A percentile compares a stretch with the other conserved stretches of the same genome.
phyloP scores from a whole-genome alignment of 345 rosid genomes.

The Geranium rotundifolium region DNA sequence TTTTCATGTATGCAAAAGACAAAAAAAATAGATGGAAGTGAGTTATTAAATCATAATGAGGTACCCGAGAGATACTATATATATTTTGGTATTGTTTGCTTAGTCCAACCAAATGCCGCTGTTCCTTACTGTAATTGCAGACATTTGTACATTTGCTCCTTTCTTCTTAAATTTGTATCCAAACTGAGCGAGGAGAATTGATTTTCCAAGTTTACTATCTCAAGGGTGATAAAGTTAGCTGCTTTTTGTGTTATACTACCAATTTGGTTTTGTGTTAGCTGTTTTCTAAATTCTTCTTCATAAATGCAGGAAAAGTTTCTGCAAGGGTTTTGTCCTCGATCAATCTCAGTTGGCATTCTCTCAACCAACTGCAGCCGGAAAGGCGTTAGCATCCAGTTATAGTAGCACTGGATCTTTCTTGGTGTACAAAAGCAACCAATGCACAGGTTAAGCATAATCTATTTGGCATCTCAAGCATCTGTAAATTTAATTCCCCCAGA shows the following conservation, averaged over 20 bases:
- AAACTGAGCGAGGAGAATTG: neutral
- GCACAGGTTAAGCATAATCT: neutral
- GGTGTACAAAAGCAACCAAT: slow-evolving; percentile 38
- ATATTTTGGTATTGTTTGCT: neutral
- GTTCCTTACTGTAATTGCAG: neutral
- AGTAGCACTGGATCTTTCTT: slow-evolving; percentile 34
- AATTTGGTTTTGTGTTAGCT: neutral
- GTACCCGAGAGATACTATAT: neutral
- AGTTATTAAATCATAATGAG: neutral
- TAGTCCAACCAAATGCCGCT: neutral
- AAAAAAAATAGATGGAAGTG: neutral
- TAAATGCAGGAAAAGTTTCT: slow-evolving; percentile 52
- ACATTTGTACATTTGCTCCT: neutral
- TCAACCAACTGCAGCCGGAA: slow-evolving; percentile 58
- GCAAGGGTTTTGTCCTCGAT: slow-evolving; percentile 27
- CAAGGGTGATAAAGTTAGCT: neutral
- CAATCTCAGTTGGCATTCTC: slow-evolving; percentile 66
- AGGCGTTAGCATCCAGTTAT: slow-evolving; percentile 52
- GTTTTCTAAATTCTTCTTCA: neutral
- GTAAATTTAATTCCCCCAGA: neutral
- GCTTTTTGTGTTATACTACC: neutral
- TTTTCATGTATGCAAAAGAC: neutral
- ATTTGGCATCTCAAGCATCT: neutral
- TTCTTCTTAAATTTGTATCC: neutral
- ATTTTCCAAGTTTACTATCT: neutral